Base-by-base conservation (phyloP, 169 alveolate species). In the Plasmodium blacklocki region DNA sequence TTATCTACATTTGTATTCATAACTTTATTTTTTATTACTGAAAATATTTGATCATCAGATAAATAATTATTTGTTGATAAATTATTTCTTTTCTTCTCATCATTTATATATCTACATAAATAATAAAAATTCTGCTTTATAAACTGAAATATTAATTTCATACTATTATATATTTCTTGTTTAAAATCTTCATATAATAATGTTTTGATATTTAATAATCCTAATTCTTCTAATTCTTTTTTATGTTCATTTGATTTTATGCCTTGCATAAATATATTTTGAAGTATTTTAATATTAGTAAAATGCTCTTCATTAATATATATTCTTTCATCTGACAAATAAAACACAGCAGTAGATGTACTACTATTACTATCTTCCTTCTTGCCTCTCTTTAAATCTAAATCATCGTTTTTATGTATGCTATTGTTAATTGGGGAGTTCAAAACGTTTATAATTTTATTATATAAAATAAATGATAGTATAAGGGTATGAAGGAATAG, bases 101-200 rank as follows among this genome's bases (percentile, higher is more conserved):
- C 68, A 2, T 62, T 23, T 11, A 76, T 0, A 19, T n/a, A 21
- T 76, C 26, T 23, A 19, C 56, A 49, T 2, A 76, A 12, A 18
- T 64, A 49, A 0, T 71, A 1, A 64, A 76, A 63, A 76, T 76
- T 76, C 2, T 63, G 39, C 29, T 58, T 76, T 18, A 76, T 50
- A 43, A 76, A 76, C 14, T 64, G 63, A 39, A 76, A 62, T 23
- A 76, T 23, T n/a, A 64, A 4, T 32, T 4, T 63, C n/a, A 76
- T 4, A 15, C 50, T 26, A 23, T 39, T 56, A 64, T 76, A 63
- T 9, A 76, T 43, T n/a, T 76, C 68, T 26, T 63, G 26, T 49
- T 62, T 63, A 76, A 76, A 76, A 39, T 76, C 26, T 49, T 62
- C 76, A 76, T 19, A 76, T 49, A 64, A 76, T 23, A 49, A 68